Evolutionary conservation across 164 flowering plant species (phyloP).

Genomic region (Litsea cubeba): DNA sequence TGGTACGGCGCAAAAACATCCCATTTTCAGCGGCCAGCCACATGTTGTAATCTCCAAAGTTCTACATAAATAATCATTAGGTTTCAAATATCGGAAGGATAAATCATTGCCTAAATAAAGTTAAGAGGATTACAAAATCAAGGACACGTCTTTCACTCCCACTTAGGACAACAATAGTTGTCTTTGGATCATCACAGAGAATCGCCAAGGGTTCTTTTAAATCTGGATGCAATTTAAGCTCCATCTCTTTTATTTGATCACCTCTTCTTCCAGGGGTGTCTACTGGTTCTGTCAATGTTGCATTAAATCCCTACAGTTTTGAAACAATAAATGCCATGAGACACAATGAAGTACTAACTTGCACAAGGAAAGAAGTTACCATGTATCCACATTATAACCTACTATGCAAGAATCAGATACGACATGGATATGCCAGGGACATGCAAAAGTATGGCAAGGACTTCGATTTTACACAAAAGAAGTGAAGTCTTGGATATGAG

Average conservation of each 20-base stretch:
- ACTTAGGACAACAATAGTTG: slow-evolving; percentile 74
- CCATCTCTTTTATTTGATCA: slow-evolving; percentile 85
- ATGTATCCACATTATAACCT: neutral
- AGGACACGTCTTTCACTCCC: slow-evolving; percentile 64
- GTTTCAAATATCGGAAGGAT: slow-evolving; percentile 1
- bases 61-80: slow-evolving; percentile 40
- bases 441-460: neutral
- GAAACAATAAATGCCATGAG: neutral
- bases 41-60: slow-evolving; percentile 74
- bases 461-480: too few species aligned
- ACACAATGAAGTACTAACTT: neutral
- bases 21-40: slow-evolving; percentile 94
- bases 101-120: neutral
- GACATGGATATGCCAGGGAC: neutral
- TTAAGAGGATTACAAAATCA: slow-evolving; percentile 38
- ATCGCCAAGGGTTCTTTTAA: slow-evolving; percentile 45
- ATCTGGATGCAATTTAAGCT: slow-evolving; percentile 68
- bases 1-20: slow-evolving; percentile 66
- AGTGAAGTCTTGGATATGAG: too few species aligned
- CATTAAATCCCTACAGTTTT: slow-evolving; percentile 67
- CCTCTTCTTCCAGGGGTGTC: slow-evolving; percentile 65
- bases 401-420: neutral
- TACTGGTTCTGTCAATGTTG: slow-evolving; percentile 67
- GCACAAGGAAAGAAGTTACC: neutral
- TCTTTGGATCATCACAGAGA: slow-evolving; percentile 59